Base-by-base conservation (phyloP, 441 rosid genomes). In the Hypseocharis bilobata region DNA sequence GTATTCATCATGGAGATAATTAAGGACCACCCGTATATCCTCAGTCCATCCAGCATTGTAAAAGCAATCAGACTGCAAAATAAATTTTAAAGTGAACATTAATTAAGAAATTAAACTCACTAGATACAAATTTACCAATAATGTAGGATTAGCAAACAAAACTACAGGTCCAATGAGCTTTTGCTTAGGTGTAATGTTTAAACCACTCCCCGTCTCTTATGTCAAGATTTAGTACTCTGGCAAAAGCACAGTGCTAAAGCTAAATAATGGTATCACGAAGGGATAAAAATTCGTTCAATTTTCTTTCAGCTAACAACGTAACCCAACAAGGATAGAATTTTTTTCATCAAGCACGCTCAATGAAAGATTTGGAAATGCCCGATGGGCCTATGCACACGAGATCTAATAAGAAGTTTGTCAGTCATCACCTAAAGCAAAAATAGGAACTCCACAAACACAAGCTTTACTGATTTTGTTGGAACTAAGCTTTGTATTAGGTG, bases 11-110 rank as follows among this genome's bases (percentile, higher is more conserved):
- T 72, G 71, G 57, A 72, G 71, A 63, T 62, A 55, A 40, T 67
- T 23, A 28, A 72, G 11, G 49, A 72, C 76, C 28, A 20, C 56
- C 10, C 72, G 62, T 19, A 63, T 27, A 63, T 72, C 76, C 72
- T 72, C 76, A 0, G 76, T 72, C 68, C 72, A 72, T 11, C 76
- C 76, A 16, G 76, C 72, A 55, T 72, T 72, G 76, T 72, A 72
- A 58, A 72, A 72, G 72, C 71, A 67, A 49, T 72, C 76, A 29
- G 76, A 72, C 76, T 72, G 72, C 59, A 67, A 20, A 5, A 16
- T 47, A 19, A 11, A 47, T 47, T 47, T 47, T 19, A 47, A 5
- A 5, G 19, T 47, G 6, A 45, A 3, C 22, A 16, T 16, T 3
- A 14, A 3, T 8, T 30, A 3, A 30, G 6, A 16, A n/a, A 1